These are phyloP conservation scores for Sugiyamaella sp. DNA, from an alignment of 1,139 yeast genomes.

Conservation along the genomic window DNA sequence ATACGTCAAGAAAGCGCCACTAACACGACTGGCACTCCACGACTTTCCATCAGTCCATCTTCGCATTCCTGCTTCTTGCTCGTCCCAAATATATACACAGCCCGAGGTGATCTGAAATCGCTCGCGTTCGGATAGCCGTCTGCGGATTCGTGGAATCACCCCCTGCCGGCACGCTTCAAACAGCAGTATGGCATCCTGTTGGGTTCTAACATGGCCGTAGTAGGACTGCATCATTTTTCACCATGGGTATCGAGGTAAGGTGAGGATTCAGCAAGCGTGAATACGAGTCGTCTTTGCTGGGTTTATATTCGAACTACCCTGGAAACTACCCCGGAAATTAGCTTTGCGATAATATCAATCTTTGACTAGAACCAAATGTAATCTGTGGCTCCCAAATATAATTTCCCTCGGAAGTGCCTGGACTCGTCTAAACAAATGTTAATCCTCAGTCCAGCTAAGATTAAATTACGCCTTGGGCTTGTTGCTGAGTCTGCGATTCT, in stretches of 20 bases:
- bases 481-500: not conserved
- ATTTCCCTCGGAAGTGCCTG: not conserved
- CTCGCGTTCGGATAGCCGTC: conserved; percentile 56
- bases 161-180: conserved; percentile 58
- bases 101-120: conserved; percentile 53
- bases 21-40: conserved; percentile 65
- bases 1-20: conserved; percentile 58
- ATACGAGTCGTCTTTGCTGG: not conserved
- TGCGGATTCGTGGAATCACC: conserved; percentile 51
- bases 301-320: not conserved
- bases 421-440: not conserved
- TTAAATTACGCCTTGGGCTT: not conserved
- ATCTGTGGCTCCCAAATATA: not conserved
- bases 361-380: not conserved
- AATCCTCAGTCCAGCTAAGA: not conserved
- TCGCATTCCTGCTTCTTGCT: conserved; percentile 60
- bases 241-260: not conserved
- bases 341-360: not conserved
- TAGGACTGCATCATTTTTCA: conserved; percentile 51
- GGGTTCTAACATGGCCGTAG: conserved; percentile 53
- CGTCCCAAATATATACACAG: conserved; percentile 62
- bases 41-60: conserved; percentile 68
- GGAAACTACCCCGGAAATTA: not conserved
- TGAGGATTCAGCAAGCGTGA: no score
- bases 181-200: conserved; percentile 57